phyloP scores from a whole-genome alignment of 2,329 filamentous ascomycete species.

The Alternaria novae-zelandiae region DNA sequence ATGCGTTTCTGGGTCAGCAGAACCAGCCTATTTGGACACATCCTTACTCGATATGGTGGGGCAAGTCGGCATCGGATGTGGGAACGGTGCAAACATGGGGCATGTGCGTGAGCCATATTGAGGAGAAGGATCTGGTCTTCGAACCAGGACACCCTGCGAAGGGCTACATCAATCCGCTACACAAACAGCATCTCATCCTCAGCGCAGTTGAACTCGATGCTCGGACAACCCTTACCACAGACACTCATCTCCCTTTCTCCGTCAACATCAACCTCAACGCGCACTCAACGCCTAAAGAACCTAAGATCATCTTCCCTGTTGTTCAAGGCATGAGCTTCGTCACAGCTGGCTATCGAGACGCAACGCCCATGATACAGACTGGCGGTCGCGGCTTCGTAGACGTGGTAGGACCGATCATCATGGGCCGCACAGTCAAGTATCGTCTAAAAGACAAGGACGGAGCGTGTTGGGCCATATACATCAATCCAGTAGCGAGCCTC shows the following conservation, averaged over 20 bases:
- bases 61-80: conserved; percentile 56
- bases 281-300: conserved; percentile 58
- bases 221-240: conserved; percentile 62
- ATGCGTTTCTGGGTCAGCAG: conserved; percentile 79
- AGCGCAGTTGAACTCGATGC: conserved; percentile 76
- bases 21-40: conserved; percentile 73
- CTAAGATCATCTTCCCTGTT: conserved; percentile 77
- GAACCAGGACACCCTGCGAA: conserved; percentile 56
- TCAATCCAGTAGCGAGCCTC: conserved; percentile 59
- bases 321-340: conserved; percentile 91
- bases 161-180: conserved; percentile 73
- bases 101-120: conserved; percentile 61
- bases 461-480: conserved; percentile 78
- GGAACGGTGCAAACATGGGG: conserved; percentile 61
- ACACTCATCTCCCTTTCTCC: conserved; percentile 63
- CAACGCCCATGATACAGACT: conserved; percentile 72
- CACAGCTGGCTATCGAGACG: conserved; percentile 75
- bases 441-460: conserved; percentile 73
- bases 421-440: conserved; percentile 76
- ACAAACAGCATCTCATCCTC: conserved; percentile 79
- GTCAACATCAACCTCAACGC: conserved; percentile 70
- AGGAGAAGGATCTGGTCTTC: conserved; percentile 70
- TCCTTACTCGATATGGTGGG: conserved; percentile 59
- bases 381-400: conserved; percentile 76
- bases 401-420: conserved; percentile 63